Percentiles rank a stretch among this genome's conserved stretches.
phyloP scores from a whole-genome alignment of 1,139 yeast species.

The Schwanniomyces etchellsii region DNA sequence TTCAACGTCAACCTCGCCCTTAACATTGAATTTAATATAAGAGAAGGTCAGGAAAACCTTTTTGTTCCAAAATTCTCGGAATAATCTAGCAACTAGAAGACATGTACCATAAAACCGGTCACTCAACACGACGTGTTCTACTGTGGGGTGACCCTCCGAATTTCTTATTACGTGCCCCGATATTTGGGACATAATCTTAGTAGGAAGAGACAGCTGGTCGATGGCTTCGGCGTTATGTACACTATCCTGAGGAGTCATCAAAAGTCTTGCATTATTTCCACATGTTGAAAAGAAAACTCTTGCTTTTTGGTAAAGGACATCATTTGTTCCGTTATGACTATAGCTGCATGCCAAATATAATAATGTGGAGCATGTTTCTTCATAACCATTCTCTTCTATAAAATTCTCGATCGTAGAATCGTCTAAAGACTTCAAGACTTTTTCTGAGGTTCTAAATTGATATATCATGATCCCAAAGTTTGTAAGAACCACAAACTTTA shows the following conservation, averaged over 20 bases:
- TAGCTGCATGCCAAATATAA: conserved; percentile 76
- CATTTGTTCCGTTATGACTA: conserved; percentile 47
- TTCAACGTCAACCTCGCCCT: conserved; percentile 33
- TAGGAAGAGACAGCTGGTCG: conserved; percentile 3
- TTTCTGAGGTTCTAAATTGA: conserved; percentile 74
- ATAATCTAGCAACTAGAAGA: conserved; percentile 67
- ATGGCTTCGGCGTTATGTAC: conserved; percentile 11
- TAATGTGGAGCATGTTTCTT: conserved; percentile 85
- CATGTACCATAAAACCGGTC: conserved; percentile 93
- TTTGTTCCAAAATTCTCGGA: conserved; percentile 72
- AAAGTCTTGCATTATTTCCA: conserved; percentile 48
- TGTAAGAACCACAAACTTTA: conserved; percentile 77
- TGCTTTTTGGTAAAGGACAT: conserved; percentile 42
- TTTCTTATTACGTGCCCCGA: conserved; percentile 1
- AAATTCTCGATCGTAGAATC: conserved; percentile 50
- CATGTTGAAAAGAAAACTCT: conserved; percentile 49
- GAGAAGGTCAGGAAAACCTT: conserved; percentile 55
- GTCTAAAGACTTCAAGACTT: conserved; percentile 62
- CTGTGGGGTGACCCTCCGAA: conserved; percentile 27
- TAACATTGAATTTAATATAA: conserved; percentile 35
- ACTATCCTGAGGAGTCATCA: conserved; percentile 13
- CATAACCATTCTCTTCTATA: conserved; percentile 45
- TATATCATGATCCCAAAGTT: conserved; percentile 72
- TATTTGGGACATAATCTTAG: background rate
- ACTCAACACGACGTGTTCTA: conserved; percentile 78